These are phyloP conservation scores for Solanum megistacrolobum DNA, from an alignment of 257 asterid species.

Conservation along the genomic window DNA sequence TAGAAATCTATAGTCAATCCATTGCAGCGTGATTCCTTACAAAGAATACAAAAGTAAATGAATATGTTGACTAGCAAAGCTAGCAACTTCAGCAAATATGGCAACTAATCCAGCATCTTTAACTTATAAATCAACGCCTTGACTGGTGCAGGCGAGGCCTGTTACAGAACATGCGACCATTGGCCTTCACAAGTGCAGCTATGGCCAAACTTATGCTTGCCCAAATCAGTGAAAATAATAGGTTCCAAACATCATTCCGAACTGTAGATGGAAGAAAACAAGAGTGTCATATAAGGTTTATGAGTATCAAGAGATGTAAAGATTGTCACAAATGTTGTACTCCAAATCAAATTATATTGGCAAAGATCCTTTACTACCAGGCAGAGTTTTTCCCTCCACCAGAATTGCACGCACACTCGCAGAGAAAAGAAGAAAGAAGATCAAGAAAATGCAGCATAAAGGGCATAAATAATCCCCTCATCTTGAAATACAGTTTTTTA, in stretches of 20 bases:
- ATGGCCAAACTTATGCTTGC: constrained; percentile 57
- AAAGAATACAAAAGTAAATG: not conserved
- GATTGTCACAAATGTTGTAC: not conserved
- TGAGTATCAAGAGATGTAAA: not conserved
- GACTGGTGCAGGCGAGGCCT: constrained; percentile 86
- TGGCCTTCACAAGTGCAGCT: constrained; percentile 57
- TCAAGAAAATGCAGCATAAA: not conserved
- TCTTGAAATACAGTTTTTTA: not conserved
- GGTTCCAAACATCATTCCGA: constrained; percentile 45
- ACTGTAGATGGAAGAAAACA: constrained; percentile 30
- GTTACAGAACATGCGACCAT: constrained; percentile 77
- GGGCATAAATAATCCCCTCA: not conserved
- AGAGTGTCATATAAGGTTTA: not conserved
- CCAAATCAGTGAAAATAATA: constrained; percentile 67
- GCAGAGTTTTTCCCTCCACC: not conserved
- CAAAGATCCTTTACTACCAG: not conserved
- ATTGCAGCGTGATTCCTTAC: not conserved
- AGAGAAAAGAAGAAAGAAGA: not conserved
- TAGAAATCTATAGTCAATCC: not conserved
- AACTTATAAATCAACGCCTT: constrained; percentile 29
- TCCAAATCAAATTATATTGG: not conserved
- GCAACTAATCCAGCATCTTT: not conserved
- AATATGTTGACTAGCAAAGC: not conserved
- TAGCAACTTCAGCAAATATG: not conserved
- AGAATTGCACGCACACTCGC: not conserved